Evolutionary conservation across 2,329 filamentous ascomycete species (phyloP).

Genomic region (Colletotrichum incanum): DNA sequence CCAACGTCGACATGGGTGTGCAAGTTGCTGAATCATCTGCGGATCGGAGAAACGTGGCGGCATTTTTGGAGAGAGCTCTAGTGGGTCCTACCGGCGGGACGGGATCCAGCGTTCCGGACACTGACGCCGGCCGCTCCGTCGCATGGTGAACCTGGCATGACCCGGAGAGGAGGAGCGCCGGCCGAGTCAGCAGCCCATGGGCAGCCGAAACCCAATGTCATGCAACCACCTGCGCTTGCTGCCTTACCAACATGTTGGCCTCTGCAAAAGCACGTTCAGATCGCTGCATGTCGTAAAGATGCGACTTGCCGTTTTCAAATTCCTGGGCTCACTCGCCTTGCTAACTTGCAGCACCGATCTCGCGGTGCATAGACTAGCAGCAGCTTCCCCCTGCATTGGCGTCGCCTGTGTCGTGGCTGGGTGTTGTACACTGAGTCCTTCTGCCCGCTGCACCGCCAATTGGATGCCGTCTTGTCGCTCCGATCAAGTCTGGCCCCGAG

Average conservation of each 20-base stretch:
- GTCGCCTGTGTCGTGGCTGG: background rate
- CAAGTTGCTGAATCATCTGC: conserved; percentile 1
- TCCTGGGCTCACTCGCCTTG: background rate
- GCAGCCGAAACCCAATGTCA: background rate
- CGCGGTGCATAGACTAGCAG: background rate
- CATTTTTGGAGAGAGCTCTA: too few relatives aligned
- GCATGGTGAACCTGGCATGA: conserved; percentile 15
- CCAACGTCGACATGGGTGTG: background rate
- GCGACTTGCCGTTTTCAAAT: background rate
- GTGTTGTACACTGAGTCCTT: background rate
- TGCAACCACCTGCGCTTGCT: background rate
- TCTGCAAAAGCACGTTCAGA: background rate
- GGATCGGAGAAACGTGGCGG: conserved; percentile 13
- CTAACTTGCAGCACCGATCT: background rate
- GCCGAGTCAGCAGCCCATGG: background rate
- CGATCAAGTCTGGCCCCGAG: background rate
- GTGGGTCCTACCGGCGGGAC: conserved; percentile 12
- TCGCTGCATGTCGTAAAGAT: background rate
- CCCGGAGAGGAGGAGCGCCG: background rate
- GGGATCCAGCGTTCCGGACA: conserved; percentile 3
- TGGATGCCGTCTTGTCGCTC: background rate
- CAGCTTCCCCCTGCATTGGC: background rate
- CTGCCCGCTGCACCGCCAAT: background rate
- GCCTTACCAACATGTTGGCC: background rate
- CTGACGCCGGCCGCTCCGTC: conserved; percentile 11